phyloP scores from a whole-genome alignment of 2,329 filamentous ascomycete species.

The Pseudonectria foliicola region DNA sequence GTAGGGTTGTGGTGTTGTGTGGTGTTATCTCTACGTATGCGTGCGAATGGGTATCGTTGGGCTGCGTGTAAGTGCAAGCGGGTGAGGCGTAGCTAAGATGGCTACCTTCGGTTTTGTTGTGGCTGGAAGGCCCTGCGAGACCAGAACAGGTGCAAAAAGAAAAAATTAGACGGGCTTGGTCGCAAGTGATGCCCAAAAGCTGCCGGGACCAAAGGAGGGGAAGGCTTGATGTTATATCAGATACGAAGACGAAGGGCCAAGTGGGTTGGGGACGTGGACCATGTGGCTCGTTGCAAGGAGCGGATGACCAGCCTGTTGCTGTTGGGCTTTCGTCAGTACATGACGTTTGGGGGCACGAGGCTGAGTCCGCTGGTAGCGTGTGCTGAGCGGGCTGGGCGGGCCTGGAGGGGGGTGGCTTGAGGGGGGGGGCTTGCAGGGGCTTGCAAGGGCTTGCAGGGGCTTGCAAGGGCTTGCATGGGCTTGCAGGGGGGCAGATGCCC shows the following conservation, averaged over 20 bases:
- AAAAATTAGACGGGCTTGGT: conserved; percentile 1
- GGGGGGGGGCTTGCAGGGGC: conserved; percentile 2
- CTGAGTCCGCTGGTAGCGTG: conserved; percentile 25
- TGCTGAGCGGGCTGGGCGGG: conserved; percentile 1
- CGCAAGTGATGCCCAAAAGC: background rate
- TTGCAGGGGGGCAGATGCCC: no score
- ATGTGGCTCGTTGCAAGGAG: conserved; percentile 23
- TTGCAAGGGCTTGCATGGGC: no score
- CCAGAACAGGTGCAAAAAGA: conserved; percentile 5
- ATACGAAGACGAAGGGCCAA: conserved; percentile 10
- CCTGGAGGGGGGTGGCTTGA: conserved; percentile 4
- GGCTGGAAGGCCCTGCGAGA: background rate
- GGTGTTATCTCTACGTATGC: conserved; percentile 10
- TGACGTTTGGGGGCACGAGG: conserved; percentile 39
- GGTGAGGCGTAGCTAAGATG: no score
- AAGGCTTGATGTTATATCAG: conserved; percentile 23
- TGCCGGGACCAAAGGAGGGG: conserved; percentile 9
- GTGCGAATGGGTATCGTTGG: conserved; percentile 2
- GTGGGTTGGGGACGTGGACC: conserved; percentile 13
- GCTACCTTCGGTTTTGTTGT: no score
- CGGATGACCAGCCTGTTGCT: conserved; percentile 17
- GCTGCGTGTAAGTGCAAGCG: no score
- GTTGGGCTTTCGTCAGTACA: conserved; percentile 30
- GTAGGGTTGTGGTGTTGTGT: conserved; percentile 20
- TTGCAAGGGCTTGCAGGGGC: no score